These are phyloP conservation scores for Phytophthora pistaciae DNA, from an alignment of 352 stramenopile genomes.

Conservation along the genomic window DNA sequence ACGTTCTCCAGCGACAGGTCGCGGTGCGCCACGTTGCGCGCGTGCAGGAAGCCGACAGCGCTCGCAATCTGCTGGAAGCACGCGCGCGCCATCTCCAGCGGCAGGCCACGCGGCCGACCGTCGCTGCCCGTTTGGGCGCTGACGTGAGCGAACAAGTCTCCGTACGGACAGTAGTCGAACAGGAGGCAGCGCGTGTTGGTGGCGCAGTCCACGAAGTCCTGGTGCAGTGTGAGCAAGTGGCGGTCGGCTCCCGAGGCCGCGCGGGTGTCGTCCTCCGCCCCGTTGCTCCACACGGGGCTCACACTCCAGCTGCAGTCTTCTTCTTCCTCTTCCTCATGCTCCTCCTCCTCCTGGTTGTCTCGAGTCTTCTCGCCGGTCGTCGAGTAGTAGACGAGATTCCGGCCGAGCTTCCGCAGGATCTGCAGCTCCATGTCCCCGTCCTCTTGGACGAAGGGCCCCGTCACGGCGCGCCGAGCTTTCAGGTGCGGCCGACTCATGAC, in stretches of 20 bases:
- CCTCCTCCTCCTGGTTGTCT: constrained; percentile 8
- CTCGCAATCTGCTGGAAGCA: constrained; percentile 63
- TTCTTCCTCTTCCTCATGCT: background rate
- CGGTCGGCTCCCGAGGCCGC: constrained; percentile 22
- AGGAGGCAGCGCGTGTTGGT: constrained; percentile 62
- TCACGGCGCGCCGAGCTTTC: constrained; percentile 47
- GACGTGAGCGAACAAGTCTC: constrained; percentile 64
- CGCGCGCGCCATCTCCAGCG: constrained; percentile 33
- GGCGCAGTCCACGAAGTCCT: constrained; percentile 60
- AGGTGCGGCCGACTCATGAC: constrained; percentile 75
- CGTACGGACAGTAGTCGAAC: constrained; percentile 71
- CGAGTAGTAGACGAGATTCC: constrained; percentile 33
- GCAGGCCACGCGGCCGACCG: constrained; percentile 17
- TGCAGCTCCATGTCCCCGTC: constrained; percentile 55
- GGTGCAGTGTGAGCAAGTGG: constrained; percentile 51
- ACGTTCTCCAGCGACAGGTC: constrained; percentile 79
- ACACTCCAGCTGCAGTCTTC: constrained; percentile 32
- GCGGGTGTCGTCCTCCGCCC: background rate
- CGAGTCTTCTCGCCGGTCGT: background rate
- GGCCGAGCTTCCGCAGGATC: constrained; percentile 51
- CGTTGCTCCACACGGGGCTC: constrained; percentile 38
- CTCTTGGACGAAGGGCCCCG: constrained; percentile 49
- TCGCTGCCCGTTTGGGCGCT: constrained; percentile 2
- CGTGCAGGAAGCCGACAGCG: constrained; percentile 62
- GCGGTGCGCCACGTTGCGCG: constrained; percentile 62